Base-by-base conservation (phyloP, 805 yeast genomes). In the Nakazawaea wyomingensis region DNA sequence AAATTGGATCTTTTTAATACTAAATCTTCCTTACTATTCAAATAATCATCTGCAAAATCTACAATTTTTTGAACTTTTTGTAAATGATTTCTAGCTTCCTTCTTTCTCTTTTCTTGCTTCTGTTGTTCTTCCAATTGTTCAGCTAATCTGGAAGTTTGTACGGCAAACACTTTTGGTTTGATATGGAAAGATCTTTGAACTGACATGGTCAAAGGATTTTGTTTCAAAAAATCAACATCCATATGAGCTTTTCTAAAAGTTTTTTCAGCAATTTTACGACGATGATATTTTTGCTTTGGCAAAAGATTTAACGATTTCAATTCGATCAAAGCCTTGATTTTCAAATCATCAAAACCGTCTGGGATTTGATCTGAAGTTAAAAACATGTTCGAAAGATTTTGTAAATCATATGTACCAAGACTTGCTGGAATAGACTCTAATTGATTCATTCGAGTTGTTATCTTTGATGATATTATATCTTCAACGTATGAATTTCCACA, bases 41-140 rank as follows among this genome's bases (percentile, higher is more conserved):
- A 53, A 6, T 53, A 51, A 19, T 57, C 61, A 11, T 55, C 56
- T 28, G 64, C 58, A 21, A 56, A 54, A 7, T 62, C 65, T 8
- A 66, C 50, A n/a, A 71, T 56, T 5, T 48, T 49, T 19, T 62
- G 55, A 17, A 80, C 71, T 53, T 71, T 78, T 43, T 66, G 64
- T 41, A 72, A 62, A 49, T 77, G 85, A 46, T 70, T 53, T 39
- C 69, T 68, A 47, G 72, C 74, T 50, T 78, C 78, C 26, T 69
- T 51, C 49, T 70, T 69, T 43, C 70, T 68, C 49, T 72, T 73
- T 53, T 85, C 91, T 43, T 76, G 62, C 49, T 74, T 71, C 56
- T 82, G 84, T 53, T 82, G 82, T 56, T 80, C 83, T 54, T 84
- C 88, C 45, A 85, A 66, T 55, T 83, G 86, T 57, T 80, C 83